Conservation (phyloP, 768 basidiomycete genomes). For the Omphalotus guepiniiformis region DNA sequence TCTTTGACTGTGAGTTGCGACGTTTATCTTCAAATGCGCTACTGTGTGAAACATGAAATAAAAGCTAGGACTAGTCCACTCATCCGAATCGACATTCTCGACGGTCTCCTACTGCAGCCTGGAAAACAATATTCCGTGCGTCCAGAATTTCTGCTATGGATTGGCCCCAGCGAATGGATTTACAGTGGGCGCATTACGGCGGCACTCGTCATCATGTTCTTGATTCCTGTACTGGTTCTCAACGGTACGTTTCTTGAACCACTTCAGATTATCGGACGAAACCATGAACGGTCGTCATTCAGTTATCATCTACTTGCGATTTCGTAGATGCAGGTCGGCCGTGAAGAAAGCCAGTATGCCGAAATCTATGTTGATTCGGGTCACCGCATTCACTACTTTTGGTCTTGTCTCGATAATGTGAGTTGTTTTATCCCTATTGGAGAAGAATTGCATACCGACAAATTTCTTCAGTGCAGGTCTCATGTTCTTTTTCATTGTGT, state of each 20-base stretch:
- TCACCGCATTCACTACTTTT: conserved; percentile 1
- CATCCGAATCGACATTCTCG: not conserved
- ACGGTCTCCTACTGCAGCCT: not conserved
- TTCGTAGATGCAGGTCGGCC: not conserved
- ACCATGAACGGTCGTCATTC: not conserved
- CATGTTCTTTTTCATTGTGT: not conserved
- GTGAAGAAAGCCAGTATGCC: not conserved
- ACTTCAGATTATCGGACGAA: not conserved
- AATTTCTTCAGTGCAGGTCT: not conserved
- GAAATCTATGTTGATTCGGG: conserved; percentile 6
- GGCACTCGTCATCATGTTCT: not conserved
- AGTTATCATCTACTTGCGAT: not conserved
- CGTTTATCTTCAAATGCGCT: not conserved
- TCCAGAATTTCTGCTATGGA: not conserved
- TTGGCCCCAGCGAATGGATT: not conserved
- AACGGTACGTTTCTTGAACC: not conserved
- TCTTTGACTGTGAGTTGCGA: not conserved
- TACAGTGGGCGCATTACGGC: not conserved
- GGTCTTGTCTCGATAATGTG: not conserved
- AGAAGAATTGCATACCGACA: not conserved
- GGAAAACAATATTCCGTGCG: conserved; percentile 1
- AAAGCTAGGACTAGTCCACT: not conserved
- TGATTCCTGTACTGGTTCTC: not conserved
- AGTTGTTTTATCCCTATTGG: not conserved
- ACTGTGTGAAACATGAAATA: not conserved